Base-by-base conservation (phyloP, 1,139 yeast species). In the Chernovozyma aurita region DNA sequence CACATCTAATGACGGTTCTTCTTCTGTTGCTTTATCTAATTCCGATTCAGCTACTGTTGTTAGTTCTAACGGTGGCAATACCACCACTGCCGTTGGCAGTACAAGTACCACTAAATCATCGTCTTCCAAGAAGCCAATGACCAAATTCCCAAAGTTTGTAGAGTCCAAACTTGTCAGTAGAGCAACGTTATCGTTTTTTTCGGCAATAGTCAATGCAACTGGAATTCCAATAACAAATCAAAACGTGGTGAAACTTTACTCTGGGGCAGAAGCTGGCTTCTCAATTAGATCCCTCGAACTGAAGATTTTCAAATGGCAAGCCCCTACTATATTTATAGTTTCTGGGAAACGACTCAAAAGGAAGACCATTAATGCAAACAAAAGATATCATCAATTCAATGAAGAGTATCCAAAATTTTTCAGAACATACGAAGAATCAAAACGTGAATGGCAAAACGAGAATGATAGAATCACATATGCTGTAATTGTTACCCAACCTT, bases 271-370 rank as follows among this genome's bases (percentile, higher is more conserved):
- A 34, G 70, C 80, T 17, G 97, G 97, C 1, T 90, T 85, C 52
- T 85, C 96, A 0, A 84, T 90, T 70, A 64, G 95, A 30, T 83
- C 96, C 0, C 72, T 90, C 41, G 95, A 90, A 57, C 75, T 82
- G 43, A 86, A 83, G 46, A 85, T 83, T 0, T 81, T 86, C 63
- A 86, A 87, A 52, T 90, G 97, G 96, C 79, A 76, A 46, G 95
- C 95, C 0, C 95, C 96, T 0, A 78, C 96, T 0, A 53, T 87
- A 2, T 46, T 90, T 11, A 44, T 90, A 0, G 69, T 90, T 1
- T 73, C 78, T 4, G 97, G 97, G 0, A 72, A 67, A 46, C 52
- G 79, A 30, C 57, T 82, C 24, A 55, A 53, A 35, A 38, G 55
- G n/a, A 65, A 72, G 42, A 64, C 73, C 4, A 50, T 53, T 1